phyloP scores from a whole-genome alignment of 2,329 filamentous ascomycete species.

The Monosporascus sp. region DNA sequence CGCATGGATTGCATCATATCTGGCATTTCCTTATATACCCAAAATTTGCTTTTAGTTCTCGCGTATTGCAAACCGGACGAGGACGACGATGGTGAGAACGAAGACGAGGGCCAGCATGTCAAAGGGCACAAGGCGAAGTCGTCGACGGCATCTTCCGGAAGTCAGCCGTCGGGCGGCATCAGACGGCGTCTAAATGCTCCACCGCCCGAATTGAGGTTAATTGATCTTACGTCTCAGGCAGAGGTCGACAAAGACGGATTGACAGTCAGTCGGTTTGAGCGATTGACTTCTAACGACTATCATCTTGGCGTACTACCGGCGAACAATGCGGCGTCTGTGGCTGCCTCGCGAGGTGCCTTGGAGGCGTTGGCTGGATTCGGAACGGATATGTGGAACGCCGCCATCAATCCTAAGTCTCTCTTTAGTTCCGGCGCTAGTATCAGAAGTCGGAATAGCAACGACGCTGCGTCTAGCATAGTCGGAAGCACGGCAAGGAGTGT shows the following conservation, averaged over 20 bases:
- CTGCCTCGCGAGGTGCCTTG: slow-evolving; percentile 63
- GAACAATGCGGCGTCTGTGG: slow-evolving; percentile 58
- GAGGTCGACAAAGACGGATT: slow-evolving; percentile 85
- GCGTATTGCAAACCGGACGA: slow-evolving; percentile 78
- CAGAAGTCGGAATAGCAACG: slow-evolving; percentile 54
- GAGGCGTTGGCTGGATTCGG: slow-evolving; percentile 69
- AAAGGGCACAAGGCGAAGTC: slow-evolving; percentile 34
- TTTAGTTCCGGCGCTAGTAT: slow-evolving; percentile 85
- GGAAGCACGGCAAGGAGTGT: slow-evolving; percentile 33
- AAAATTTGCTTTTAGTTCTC: slow-evolving; percentile 82
- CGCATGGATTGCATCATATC: slow-evolving; percentile 98
- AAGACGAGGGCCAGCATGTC: slow-evolving; percentile 25
- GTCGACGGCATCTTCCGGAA: slow-evolving; percentile 45
- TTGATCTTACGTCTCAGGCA: slow-evolving; percentile 81
- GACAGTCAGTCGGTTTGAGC: slow-evolving; percentile 80
- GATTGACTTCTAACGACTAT: slow-evolving; percentile 83
- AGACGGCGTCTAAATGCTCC: slow-evolving; percentile 71
- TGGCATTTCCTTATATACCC: slow-evolving; percentile 93
- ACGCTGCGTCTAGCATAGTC: slow-evolving; percentile 48
- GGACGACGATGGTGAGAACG: slow-evolving; percentile 44
- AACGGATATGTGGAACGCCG: slow-evolving; percentile 83
- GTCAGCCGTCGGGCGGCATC: slow-evolving; percentile 60
- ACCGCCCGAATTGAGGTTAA: slow-evolving; percentile 83
- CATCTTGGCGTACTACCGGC: slow-evolving; percentile 82
- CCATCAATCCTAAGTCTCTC: slow-evolving; percentile 78